Evolutionary conservation across 495 filamentous ascomycete species (phyloP).

Genomic region (Aspergillus leporis): DNA sequence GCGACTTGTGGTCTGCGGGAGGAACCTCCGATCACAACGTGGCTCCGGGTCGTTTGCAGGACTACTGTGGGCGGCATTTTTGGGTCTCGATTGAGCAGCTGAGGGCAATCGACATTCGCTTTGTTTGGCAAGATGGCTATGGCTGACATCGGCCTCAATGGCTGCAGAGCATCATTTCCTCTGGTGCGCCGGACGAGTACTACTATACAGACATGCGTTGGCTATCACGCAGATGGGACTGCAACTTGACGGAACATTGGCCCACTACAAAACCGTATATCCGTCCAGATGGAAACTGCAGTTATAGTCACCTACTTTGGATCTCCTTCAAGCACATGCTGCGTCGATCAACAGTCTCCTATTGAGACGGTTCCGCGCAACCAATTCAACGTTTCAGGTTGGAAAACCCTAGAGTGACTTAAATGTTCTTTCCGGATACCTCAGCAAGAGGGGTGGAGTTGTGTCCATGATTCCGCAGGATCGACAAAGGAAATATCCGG

Average conservation of each 20-base stretch:
- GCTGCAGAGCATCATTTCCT: slow-evolving; percentile 77
- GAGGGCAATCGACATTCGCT: background rate
- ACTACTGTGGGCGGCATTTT: background rate
- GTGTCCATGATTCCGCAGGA: slow-evolving; percentile 31
- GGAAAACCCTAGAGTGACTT: background rate
- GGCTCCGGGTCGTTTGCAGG: background rate
- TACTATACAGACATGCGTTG: slow-evolving; percentile 69
- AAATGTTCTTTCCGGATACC: background rate
- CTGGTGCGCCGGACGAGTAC: slow-evolving; percentile 59
- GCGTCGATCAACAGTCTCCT: slow-evolving; percentile 76
- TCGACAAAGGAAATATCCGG: slow-evolving; percentile 1
- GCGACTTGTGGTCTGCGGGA: background rate
- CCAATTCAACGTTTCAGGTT: slow-evolving; percentile 68
- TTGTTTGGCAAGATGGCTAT: background rate
- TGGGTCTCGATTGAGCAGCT: background rate
- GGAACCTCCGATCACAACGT: no score
- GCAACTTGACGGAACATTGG: slow-evolving; percentile 63
- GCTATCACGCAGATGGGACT: slow-evolving; percentile 49
- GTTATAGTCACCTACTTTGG: no score
- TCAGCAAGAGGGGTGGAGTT: background rate
- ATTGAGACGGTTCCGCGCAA: slow-evolving; percentile 82
- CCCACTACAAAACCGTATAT: slow-evolving; percentile 53
- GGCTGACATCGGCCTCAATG: background rate
- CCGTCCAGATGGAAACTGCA: no score
- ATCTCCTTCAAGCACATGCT: no score